These are phyloP conservation scores for Coemansia furcata DNA, from an alignment of 192 early-diverging fungal species.

Conservation along the genomic window DNA sequence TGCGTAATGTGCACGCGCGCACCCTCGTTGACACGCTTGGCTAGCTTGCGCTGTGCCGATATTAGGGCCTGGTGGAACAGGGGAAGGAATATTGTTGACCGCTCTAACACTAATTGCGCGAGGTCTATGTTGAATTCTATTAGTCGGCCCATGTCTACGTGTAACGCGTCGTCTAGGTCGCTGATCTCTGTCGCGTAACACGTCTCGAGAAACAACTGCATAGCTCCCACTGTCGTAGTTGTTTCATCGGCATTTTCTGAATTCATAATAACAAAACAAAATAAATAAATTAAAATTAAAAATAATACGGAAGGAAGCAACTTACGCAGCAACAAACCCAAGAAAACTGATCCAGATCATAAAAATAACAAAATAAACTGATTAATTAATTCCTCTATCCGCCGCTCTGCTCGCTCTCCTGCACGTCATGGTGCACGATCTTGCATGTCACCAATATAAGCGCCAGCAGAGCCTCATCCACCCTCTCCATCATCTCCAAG, in stretches of 20 bases:
- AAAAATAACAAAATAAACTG: not conserved
- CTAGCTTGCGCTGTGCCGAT: constrained; percentile 6
- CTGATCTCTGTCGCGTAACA: not conserved
- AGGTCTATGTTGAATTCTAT: constrained; percentile 29
- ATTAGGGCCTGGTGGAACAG: constrained; percentile 14
- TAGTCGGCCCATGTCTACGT: constrained; percentile 25
- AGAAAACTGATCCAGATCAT: not conserved
- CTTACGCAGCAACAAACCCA: no score
- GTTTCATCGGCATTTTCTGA: not conserved
- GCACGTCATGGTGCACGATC: not conserved
- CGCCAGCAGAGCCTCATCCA: no score
- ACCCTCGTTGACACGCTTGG: not conserved
- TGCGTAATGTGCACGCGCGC: not conserved
- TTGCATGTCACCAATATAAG: no score
- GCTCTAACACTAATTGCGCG: constrained; percentile 16
- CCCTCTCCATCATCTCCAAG: no score
- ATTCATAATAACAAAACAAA: not conserved
- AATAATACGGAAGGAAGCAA: not conserved
- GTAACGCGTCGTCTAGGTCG: not conserved
- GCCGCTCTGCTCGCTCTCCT: not conserved
- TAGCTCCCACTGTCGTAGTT: constrained; percentile 3
- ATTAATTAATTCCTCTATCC: not conserved
- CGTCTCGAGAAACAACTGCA: constrained; percentile 21
- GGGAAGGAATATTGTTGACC: constrained; percentile 7
- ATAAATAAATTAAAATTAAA: not conserved